Conservation (phyloP, 495 filamentous ascomycete genomes). For the Hypoxylon rickii region DNA sequence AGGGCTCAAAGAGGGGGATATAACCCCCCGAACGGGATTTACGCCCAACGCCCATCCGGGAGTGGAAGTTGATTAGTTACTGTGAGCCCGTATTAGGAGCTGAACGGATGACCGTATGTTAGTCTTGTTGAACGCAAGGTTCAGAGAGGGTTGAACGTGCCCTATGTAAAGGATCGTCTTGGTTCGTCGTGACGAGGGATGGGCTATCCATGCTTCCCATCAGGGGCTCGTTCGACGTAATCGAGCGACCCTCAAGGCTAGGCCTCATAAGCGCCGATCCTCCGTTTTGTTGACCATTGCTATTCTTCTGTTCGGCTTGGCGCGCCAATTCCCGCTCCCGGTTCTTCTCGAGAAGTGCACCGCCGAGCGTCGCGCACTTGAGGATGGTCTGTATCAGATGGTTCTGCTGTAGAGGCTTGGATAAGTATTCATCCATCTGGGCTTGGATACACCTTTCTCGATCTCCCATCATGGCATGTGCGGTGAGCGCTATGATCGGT, state of each 20-base stretch:
- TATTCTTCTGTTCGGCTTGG: constrained; percentile 39
- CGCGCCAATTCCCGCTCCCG: constrained; percentile 52
- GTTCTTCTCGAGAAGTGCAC: constrained; percentile 76
- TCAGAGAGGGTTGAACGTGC: constrained; percentile 61
- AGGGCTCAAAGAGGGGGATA: constrained; percentile 1
- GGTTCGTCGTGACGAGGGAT: constrained; percentile 60
- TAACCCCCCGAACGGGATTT: constrained; percentile 4
- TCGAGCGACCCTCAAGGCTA: constrained; percentile 53
- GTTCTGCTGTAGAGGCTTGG: constrained; percentile 96
- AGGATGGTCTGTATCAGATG: constrained; percentile 98
- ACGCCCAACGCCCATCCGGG: constrained; percentile 15
- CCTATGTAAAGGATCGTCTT: constrained; percentile 72
- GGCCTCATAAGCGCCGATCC: constrained; percentile 36
- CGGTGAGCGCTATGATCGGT: constrained; percentile 96
- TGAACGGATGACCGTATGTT: constrained; percentile 39
- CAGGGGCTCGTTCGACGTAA: constrained; percentile 66
- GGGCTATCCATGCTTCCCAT: constrained; percentile 64
- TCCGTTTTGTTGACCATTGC: constrained; percentile 23
- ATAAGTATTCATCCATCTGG: constrained; percentile 99
- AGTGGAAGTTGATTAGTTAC: constrained; percentile 44
- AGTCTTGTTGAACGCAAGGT: constrained; percentile 39
- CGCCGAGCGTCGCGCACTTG: constrained; percentile 91
- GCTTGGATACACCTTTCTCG: constrained; percentile 97
- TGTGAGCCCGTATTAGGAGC: constrained; percentile 56
- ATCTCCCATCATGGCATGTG: constrained; percentile 99